A percentile compares a stretch with the other conserved stretches of the same genome.
These are phyloP conservation scores for Citrullus mucosospermus DNA, from an alignment of 306 rosid species.

Conservation along the genomic window DNA sequence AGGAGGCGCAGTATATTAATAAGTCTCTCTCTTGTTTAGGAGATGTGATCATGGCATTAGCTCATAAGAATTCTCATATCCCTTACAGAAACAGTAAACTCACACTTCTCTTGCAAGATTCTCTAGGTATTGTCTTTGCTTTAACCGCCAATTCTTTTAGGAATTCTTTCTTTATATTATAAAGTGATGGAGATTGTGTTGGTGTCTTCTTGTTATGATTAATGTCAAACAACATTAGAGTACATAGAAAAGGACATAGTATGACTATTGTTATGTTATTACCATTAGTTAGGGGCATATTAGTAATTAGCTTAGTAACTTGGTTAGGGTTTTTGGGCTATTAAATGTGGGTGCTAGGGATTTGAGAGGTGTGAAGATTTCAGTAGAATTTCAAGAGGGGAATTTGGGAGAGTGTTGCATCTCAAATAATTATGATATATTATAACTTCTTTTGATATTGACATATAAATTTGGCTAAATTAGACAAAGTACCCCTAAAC, in stretches of 20 bases:
- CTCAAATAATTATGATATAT: too few relatives aligned
- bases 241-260: neutral
- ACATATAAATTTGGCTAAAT: too few relatives aligned
- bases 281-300: too few relatives aligned
- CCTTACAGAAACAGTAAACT: constrained; percentile 96
- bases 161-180: neutral
- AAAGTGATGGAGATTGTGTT: neutral
- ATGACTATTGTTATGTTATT: too few relatives aligned
- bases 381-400: too few relatives aligned
- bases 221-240: neutral
- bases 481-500: too few relatives aligned
- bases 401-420: too few relatives aligned
- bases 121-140: constrained; percentile 43
- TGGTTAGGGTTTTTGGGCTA: too few relatives aligned
- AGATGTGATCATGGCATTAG: constrained; percentile 88
- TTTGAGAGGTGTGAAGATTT: too few relatives aligned
- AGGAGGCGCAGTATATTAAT: constrained; percentile 81
- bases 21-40: constrained; percentile 95
- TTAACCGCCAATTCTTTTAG: neutral
- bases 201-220: neutral
- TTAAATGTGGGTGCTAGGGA: too few relatives aligned
- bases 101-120: constrained; percentile 87
- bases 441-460: too few relatives aligned
- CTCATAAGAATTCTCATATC: constrained; percentile 90
- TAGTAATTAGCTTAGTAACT: too few relatives aligned